Base-by-base conservation (phyloP, 2,329 filamentous ascomycete genomes). In the Parastagonospora nodorum region DNA sequence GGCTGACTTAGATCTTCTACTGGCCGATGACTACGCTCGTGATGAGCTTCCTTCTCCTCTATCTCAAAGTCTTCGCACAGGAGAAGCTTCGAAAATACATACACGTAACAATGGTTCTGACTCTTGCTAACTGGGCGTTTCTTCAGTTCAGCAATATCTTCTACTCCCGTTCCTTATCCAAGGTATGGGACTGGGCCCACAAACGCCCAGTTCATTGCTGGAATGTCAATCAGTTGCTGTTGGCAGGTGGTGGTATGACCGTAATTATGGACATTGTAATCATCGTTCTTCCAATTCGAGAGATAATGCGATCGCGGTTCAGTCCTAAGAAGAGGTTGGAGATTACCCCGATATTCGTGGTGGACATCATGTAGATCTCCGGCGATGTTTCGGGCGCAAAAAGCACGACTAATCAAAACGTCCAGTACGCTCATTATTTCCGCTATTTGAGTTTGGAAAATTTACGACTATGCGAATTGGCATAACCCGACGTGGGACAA, bases 401-500 rank as follows among this genome's bases (percentile, higher is more conserved):
- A 11, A 15, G 2, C 16, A 40, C 8, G 27, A 16, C 12, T 2
- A 40, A 29, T 39, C 31, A 33, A 11, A 44, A 5, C 14, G 6
- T 30, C 8, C n/a, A 31, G 39, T 30, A 42, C 27, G 11, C 30
- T 29, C 14, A 29, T 42, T 2, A 15, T 42, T 5, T 42, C 39
- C 4, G 11, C 12, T 14, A 29, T 42, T 8, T 11, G 27, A 2
- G 27, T 42, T 8, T 42, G 39, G 39, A 28, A 27, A 29, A 31
- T 42, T 7, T 16, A n/a, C 27, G 15, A n/a, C n/a, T 42, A 28
- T 28, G 19, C 15, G 16, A 31, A 43, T 15, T 49, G 40, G 4
- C 24, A 39, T 8, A 49, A 49, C 11, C 33, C 46, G 15, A 49
- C 46, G 8, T 49, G 33, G 40, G 32, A 49, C 8, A 43, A 44